A percentile compares a stretch with the other conserved stretches of the same genome.
These are phyloP conservation scores for Populus ilicifolia DNA, from an alignment of 345 rosid genomes.

Conservation along the genomic window DNA sequence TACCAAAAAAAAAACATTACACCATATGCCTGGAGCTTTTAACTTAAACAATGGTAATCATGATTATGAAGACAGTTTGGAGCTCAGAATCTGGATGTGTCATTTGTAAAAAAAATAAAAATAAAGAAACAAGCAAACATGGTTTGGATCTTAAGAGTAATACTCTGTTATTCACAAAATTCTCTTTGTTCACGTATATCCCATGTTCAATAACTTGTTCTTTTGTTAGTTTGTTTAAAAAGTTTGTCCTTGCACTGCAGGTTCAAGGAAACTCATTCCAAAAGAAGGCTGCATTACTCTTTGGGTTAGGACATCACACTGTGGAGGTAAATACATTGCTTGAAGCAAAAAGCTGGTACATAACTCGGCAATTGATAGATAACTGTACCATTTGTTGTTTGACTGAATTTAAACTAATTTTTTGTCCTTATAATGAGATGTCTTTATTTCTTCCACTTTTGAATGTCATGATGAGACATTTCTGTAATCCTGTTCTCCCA, in stretches of 20 bases:
- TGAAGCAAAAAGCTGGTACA: not conserved
- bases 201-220: not conserved
- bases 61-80: not conserved
- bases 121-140: not conserved
- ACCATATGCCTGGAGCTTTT: no score
- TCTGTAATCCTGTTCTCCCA: not conserved
- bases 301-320: conserved; percentile 64
- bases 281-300: conserved; percentile 80
- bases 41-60: no score
- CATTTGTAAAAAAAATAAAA: not conserved
- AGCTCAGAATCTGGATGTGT: not conserved
- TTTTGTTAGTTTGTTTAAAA: not conserved
- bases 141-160: not conserved
- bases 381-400: not conserved
- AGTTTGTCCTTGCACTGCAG: conserved; percentile 38
- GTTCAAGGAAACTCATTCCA: conserved; percentile 94
- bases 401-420: not conserved
- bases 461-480: not conserved
- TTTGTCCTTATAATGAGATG: not conserved
- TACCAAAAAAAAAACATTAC: no score
- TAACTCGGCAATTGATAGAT: not conserved
- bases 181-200: not conserved
- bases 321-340: conserved; percentile 60
- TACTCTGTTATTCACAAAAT: not conserved
- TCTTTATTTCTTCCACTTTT: not conserved